Base-by-base conservation (phyloP, 768 basidiomycete species). In the Tylopilus felleus region DNA sequence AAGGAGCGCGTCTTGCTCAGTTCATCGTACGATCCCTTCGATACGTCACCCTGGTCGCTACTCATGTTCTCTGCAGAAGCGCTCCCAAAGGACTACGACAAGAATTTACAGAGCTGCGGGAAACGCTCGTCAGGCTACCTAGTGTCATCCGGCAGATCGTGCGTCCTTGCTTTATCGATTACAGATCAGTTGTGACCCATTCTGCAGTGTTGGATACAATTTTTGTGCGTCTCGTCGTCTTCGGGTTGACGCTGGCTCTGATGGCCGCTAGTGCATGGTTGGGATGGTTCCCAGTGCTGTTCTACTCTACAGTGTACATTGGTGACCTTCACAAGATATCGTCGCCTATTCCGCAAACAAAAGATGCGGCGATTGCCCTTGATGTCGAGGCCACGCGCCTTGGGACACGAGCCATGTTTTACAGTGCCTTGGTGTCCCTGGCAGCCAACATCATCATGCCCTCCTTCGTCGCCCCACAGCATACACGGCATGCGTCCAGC, bases 221-320 rank as follows among this genome's bases (percentile, higher is more conserved):
- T 90, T 69, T 90, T 91, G 86, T 90, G 65, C 62, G 84, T 71
- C 25, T n/a, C 21, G 36, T 33, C 31, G 12, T 29, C 45, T 19
- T 10, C 10, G 8, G 13, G n/a, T 27, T 41, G 9, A 19, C 33
- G 60, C 50, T 40, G 25, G 40, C 10, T 21, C 31, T 58, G 17
- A 63, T 21, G 5, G n/a, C 42, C 17, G 16, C 12, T 52, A 92
- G 90, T 56, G 80, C 84, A 13, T 95, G 85, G 85, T 77, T 94
- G 55, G 89, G 83, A 8, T 98, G 96, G 96, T 97, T 96, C 64
- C 94, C 95, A 0, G 73, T 93, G 23, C 76, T 96, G 1, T 94
- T 95, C 71, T 95, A 93, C 74, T 87, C 85, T 4, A 88, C 89
- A 1, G 75, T 91, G 23, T 98, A 93, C 71, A 79, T 97, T 50